phyloP scores from a whole-genome alignment of 176 grass and related monocot species.

The Saccharum officinarum region DNA sequence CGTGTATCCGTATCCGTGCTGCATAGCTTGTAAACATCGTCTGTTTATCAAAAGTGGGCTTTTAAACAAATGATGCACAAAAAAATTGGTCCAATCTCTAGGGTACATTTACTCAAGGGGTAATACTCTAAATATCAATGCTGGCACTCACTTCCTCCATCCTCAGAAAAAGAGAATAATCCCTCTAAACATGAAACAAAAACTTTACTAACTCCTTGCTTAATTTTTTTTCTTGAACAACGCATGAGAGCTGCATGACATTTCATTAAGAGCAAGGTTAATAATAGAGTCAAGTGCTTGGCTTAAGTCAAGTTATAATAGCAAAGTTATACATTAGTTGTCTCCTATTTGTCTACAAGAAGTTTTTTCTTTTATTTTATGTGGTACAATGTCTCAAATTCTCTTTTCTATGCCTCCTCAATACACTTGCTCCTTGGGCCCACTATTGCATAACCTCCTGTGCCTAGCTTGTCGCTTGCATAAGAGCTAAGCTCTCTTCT shows the following conservation, averaged over 20 bases:
- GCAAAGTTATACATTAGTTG: background rate
- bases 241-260: background rate
- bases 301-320: background rate
- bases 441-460: background rate
- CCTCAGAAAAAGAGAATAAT: background rate
- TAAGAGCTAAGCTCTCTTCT: background rate
- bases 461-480: background rate
- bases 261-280: background rate
- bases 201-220: background rate
- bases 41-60: background rate
- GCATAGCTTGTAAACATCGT: background rate
- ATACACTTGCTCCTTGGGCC: background rate
- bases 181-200: conserved; percentile 2
- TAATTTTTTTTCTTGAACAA: background rate
- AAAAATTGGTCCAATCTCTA: background rate
- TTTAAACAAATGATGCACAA: background rate
- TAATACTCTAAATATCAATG: background rate
- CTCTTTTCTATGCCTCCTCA: background rate
- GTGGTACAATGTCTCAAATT: background rate
- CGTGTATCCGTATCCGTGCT: too few species aligned
- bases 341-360: background rate
- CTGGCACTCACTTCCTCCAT: background rate
- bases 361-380: background rate
- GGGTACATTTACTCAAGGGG: background rate
- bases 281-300: background rate